Percentiles rank a stretch among this genome's conserved stretches.
Evolutionary conservation across 129 eudicot species (phyloP).

Genomic region (Centaurea solstitialis): DNA sequence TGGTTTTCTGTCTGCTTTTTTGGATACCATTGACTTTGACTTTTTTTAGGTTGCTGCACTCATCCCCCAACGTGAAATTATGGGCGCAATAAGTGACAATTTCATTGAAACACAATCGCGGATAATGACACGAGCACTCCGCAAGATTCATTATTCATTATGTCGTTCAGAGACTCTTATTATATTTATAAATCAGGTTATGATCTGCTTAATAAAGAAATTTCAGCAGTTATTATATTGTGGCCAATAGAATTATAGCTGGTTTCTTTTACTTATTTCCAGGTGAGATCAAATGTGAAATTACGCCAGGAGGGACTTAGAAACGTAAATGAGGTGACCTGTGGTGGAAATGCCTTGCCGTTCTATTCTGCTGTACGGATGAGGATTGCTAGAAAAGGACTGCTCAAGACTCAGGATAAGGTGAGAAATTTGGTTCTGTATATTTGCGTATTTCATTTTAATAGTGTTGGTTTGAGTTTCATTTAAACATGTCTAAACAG

Average conservation of each 20-base stretch:
- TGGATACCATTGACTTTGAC: not conserved
- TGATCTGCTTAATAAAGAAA: conserved; percentile 6
- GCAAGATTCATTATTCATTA: conserved; percentile 80
- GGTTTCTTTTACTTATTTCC: conserved; percentile 11
- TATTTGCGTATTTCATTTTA: not conserved
- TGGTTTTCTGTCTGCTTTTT: conserved; percentile 8
- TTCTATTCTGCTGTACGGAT: conserved; percentile 90
- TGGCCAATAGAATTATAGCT: not conserved
- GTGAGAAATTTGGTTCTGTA: conserved; percentile 26
- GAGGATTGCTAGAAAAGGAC: conserved; percentile 65
- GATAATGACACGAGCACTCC: conserved; percentile 85
- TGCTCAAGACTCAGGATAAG: conserved; percentile 73
- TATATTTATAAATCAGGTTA: conserved; percentile 91
- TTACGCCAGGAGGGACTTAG: conserved; percentile 43
- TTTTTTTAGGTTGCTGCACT: conserved; percentile 92
- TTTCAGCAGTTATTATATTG: not conserved
- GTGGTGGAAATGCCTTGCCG: conserved; percentile 96
- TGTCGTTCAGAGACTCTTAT: conserved; percentile 76
- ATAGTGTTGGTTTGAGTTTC: not conserved
- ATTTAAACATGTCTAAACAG: too few species aligned
- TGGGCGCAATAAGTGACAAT: conserved; percentile 37
- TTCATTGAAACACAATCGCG: conserved; percentile 47
- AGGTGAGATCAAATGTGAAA: conserved; percentile 69
- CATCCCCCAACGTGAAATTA: conserved; percentile 76
- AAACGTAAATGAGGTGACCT: conserved; percentile 62